Evolutionary conservation across 2,329 filamentous ascomycete species (phyloP), one percentile per base, ranked within the genome.

Genomic region (Emydomyces testavorans): DNA sequence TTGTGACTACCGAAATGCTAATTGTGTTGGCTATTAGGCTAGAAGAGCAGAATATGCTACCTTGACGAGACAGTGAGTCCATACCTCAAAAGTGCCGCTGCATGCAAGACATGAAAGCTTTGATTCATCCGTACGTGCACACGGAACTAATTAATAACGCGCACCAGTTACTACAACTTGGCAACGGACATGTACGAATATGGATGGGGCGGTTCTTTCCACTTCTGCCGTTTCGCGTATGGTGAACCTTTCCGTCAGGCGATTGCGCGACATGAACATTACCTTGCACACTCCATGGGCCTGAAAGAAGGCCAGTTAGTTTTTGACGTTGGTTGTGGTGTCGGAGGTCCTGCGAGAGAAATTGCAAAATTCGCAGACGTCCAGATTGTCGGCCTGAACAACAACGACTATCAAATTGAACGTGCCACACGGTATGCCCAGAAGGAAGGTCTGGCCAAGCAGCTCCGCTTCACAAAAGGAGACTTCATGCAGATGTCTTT

Each of bases 401-500:
- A 95, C 80, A 96, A 96, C 69, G 87, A 95, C 71, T 98, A 98
- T 74, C 92, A 96, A 72, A 94, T 96, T 56, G 79, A 95, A 65
- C 85, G 92, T 56, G 90, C 89, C n/a, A 88, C 80, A 11, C 74
- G 76, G 47, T 94, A 95, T 63, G 87, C 89, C 2, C 69, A 76
- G 53, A 86, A 87, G 68, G 86, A 94, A 69, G 82, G 82, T 44
- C 73, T 96, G 45, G 76, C 82, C 1, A 68, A 85, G 61, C 87
- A 94, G 71, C 72, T 94, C 56, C 76, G 76, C 54, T 96, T 87
- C 60, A 83, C 87, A 62, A 95, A 96, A 77, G 90, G 89, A 46
- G 90, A 96, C 63, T 98, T 98, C 66, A 96, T 96, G 90, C 87
- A 94, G 80, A 94, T 96, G 86, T 81, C 81, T 18, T 96, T 96